Evolutionary conservation across 1,284 basidiomycete genomes (phyloP), one percentile per base, ranked within the genome.

Genomic region (Ustilago shanxiensis): DNA sequence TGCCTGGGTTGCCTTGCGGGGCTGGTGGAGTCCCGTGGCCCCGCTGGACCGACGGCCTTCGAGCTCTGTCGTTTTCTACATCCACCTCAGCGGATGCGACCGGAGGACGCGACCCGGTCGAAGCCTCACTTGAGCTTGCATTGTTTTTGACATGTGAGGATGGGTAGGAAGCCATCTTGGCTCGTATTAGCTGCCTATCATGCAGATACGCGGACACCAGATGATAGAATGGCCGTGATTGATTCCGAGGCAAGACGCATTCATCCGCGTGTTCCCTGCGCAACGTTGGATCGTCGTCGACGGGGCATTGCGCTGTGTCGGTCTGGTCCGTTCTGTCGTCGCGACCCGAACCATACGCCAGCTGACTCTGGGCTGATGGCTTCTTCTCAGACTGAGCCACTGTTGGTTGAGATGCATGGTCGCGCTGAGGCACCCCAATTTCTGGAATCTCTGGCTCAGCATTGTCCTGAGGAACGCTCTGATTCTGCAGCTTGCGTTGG

Each of bases 401-500:
- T 31, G 50, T 10, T 13, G 33, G 47, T 20, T 55, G 41, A 16
- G 70, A 47, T 10, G 28, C 20, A 20, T 35, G 33, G 14, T 72
- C 70, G 51, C 39, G 22, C n/a, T 59, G 33, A 14, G 56, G 51
- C 13, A 37, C 26, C 5, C 28, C 31, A 18, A n/a, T n/a, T 1
- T 67, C 65, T 6, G 18, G 26, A 6, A 56, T 13, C 8, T 73
- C 71, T 29, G 50, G 20, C 11, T 67, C 65, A 14, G 47, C 50
- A 20, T 51, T 53, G 16, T 63, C 53, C 7, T 50, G 65, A 9
- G 37, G 56, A 22, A 62, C 14, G 7, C 52, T 71, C 37, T 73
- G 59, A 35, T 73, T 70, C 35, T 71, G 60, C 28, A 73, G 14
- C 33, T 63, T 73, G 22, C 65, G 66, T 47, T 73, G 75, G 31